These are phyloP conservation scores for Hypoxylon sp. DNA, from an alignment of 2,329 filamentous ascomycete species.

Conservation along the genomic window DNA sequence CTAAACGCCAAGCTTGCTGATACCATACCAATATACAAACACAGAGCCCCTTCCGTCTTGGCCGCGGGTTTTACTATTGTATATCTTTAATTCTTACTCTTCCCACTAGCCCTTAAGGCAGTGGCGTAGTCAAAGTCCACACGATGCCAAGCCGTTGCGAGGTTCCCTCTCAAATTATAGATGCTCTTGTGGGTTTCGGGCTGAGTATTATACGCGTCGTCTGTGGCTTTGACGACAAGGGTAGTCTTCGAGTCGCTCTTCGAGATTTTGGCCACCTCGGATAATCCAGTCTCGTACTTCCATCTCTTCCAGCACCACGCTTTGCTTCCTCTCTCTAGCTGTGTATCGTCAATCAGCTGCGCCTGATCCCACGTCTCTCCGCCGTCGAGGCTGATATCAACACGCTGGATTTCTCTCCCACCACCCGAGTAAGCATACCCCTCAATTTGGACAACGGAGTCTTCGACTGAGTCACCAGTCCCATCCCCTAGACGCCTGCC, in stretches of 20 bases:
- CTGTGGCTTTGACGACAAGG: conserved; percentile 74
- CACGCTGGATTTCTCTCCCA: conserved; percentile 74
- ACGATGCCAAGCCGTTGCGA: conserved; percentile 77
- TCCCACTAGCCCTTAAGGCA: conserved; percentile 1
- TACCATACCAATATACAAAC: not conserved
- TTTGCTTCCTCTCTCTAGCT: conserved; percentile 58
- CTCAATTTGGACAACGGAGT: conserved; percentile 56
- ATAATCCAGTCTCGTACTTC: conserved; percentile 66
- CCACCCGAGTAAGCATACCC: conserved; percentile 79
- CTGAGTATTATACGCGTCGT: conserved; percentile 76
- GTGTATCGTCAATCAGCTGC: conserved; percentile 64
- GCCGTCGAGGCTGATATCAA: conserved; percentile 74
- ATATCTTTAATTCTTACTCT: conserved; percentile 11
- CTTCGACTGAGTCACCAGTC: conserved; percentile 13
- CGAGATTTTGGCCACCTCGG: conserved; percentile 48
- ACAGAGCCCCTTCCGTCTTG: not conserved
- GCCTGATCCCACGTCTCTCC: conserved; percentile 76
- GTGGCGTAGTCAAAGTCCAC: conserved; percentile 55
- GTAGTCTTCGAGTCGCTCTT: conserved; percentile 59
- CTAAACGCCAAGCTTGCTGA: conserved; percentile 6
- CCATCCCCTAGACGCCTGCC: conserved; percentile 3
- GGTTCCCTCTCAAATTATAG: conserved; percentile 74
- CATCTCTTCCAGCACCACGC: conserved; percentile 75
- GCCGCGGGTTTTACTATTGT: not conserved
- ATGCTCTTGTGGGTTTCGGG: conserved; percentile 71